Conservation (phyloP, 805 yeast species). For the Starmerella riodocensis region DNA sequence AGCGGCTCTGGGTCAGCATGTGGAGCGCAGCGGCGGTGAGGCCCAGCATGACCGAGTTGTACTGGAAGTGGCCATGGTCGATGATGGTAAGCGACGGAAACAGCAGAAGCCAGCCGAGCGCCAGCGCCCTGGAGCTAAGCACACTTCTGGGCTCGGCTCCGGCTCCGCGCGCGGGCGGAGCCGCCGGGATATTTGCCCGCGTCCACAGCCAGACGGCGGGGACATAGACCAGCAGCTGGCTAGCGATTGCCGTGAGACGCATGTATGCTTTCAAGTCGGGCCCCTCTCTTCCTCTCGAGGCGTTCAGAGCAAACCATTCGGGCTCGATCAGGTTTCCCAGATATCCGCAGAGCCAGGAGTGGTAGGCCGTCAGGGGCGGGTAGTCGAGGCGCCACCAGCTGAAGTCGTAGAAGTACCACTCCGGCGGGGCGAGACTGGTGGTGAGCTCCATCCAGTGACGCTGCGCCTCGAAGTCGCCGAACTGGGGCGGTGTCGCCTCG, state of each 20-base stretch:
- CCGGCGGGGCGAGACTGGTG: constrained; percentile 48
- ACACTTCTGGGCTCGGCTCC: background rate
- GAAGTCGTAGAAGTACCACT: constrained; percentile 85
- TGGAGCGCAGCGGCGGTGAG: constrained; percentile 55
- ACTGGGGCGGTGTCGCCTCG: constrained; percentile 52
- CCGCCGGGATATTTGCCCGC: background rate
- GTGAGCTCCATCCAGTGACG: constrained; percentile 97
- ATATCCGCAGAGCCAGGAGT: constrained; percentile 63
- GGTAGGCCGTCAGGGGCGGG: constrained; percentile 93
- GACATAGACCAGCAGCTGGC: constrained; percentile 60
- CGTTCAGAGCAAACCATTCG: constrained; percentile 61
- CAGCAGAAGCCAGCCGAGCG: constrained; percentile 64
- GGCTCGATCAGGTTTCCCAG: constrained; percentile 53
- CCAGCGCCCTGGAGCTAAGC: constrained; percentile 43
- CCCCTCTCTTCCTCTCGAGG: constrained; percentile 65
- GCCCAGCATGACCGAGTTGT: constrained; percentile 89
- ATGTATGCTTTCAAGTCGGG: constrained; percentile 61
- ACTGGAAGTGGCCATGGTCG: constrained; percentile 97
- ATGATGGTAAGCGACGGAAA: constrained; percentile 74
- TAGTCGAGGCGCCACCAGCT: constrained; percentile 95
- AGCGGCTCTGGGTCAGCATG: constrained; percentile 45
- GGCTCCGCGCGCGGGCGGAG: constrained; percentile 22
- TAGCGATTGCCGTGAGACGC: constrained; percentile 65
- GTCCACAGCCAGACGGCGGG: constrained; percentile 51
- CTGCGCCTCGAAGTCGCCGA: constrained; percentile 96